These are phyloP conservation scores for Xylariaceae sp. DNA, from an alignment of 2,329 filamentous ascomycete species.

Conservation along the genomic window DNA sequence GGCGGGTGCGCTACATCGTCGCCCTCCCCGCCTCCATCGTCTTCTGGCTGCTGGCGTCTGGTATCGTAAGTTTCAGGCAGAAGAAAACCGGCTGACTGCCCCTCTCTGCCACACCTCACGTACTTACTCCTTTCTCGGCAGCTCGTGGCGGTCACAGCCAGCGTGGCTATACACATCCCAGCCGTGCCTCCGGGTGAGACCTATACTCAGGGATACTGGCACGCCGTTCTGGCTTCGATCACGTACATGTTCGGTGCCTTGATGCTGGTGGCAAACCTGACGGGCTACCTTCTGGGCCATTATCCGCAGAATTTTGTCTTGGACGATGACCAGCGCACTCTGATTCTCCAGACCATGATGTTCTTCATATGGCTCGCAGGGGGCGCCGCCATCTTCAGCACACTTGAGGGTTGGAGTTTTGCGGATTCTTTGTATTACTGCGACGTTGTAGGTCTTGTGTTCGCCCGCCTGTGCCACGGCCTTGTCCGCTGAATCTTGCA, in stretches of 20 bases:
- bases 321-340: constrained; percentile 5
- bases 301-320: constrained; percentile 6
- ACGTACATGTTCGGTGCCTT: constrained; percentile 4
- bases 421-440: constrained; percentile 5
- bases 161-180: constrained; percentile 2
- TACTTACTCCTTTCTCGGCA: too few species aligned
- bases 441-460: constrained; percentile 2
- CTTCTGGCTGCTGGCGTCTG: constrained; percentile 4
- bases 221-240: constrained; percentile 5
- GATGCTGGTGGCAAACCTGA: constrained; percentile 5
- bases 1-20: constrained; percentile 3
- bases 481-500: not conserved
- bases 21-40: constrained; percentile 5
- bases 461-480: not conserved
- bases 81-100: too few species aligned
- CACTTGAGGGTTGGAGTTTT: constrained; percentile 5
- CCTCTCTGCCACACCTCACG: too few species aligned
- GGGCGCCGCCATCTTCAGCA: constrained; percentile 3
- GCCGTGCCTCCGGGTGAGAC: constrained; percentile 2
- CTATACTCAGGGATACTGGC: constrained; percentile 5
- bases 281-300: constrained; percentile 5
- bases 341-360: constrained; percentile 7
- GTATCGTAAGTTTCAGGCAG: constrained; percentile 3
- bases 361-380: constrained; percentile 7
- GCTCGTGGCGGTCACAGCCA: constrained; percentile 5